These are phyloP conservation scores for Annona cherimola DNA, from an alignment of 164 flowering plant species.

Conservation along the genomic window DNA sequence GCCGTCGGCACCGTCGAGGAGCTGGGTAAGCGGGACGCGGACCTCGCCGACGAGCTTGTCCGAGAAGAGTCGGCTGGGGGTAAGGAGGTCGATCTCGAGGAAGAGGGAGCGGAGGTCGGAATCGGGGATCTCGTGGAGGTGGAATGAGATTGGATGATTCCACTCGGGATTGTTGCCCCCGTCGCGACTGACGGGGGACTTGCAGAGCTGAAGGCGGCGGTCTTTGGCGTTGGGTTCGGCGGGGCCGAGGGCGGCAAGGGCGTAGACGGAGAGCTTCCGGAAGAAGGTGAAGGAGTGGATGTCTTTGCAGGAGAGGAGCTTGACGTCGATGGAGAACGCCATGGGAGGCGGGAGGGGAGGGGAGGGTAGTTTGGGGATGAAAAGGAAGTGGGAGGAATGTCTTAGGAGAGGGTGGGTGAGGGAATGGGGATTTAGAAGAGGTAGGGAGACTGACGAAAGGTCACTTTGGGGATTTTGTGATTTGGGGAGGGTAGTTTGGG, in stretches of 20 bases:
- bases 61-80: constrained; percentile 25
- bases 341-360: background rate
- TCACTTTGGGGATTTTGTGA: no score
- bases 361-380: no score
- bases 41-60: constrained; percentile 46
- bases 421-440: no score
- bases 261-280: constrained; percentile 43
- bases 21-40: constrained; percentile 37
- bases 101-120: constrained; percentile 10
- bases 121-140: constrained; percentile 11
- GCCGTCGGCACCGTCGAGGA: constrained; percentile 26
- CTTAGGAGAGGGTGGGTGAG: no score
- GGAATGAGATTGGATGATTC: constrained; percentile 44
- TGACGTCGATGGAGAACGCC: constrained; percentile 29
- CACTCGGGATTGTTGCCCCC: constrained; percentile 53
- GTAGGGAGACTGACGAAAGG: no score
- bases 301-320: constrained; percentile 36
- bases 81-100: constrained; percentile 33
- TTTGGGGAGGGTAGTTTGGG: no score
- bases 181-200: constrained; percentile 37
- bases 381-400: no score
- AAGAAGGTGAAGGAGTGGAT: constrained; percentile 53
- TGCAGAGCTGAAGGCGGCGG: constrained; percentile 24
- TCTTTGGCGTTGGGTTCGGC: constrained; percentile 10
- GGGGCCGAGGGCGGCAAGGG: constrained; percentile 22